Evolutionary conservation across 306 rosid genomes (phyloP).

Genomic region (Chamaecrista fasciculata): DNA sequence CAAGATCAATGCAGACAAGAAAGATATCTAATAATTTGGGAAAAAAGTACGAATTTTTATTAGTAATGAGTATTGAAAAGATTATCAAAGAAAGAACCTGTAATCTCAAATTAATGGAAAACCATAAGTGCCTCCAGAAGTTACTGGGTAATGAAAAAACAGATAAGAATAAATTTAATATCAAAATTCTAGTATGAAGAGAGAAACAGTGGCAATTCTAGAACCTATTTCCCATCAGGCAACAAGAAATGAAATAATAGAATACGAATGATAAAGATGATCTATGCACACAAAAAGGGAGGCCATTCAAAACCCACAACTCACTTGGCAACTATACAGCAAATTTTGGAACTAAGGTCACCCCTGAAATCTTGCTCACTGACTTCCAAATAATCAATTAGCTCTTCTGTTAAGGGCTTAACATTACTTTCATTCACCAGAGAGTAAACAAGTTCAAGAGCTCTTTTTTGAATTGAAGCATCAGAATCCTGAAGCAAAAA

Average conservation of each 20-base stretch:
- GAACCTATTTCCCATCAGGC: not conserved
- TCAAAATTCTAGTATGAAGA: not conserved
- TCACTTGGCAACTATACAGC: conserved; percentile 91
- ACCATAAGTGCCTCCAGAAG: conserved; percentile 8
- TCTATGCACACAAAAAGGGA: conserved; percentile 14
- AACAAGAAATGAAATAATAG: not conserved
- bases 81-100: not conserved
- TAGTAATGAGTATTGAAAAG: not conserved
- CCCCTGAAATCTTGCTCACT: conserved; percentile 87
- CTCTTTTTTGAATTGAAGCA: conserved; percentile 94
- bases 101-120: conserved; percentile 22
- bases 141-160: not conserved
- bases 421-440: conserved; percentile 87
- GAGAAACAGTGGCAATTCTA: not conserved
- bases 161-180: not conserved
- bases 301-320: conserved; percentile 34
- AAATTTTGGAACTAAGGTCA: conserved; percentile 91
- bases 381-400: conserved; percentile 82
- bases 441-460: conserved; percentile 92
- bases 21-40: conserved; percentile 14
- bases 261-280: not conserved
- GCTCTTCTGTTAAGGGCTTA: conserved; percentile 85
- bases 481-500: conserved; percentile 76
- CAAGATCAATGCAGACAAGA: conserved; percentile 16
- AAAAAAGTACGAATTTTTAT: not conserved